These are phyloP conservation scores for Schizosaccharomyces cryophilus DNA, from an alignment of 805 yeast species.

Conservation along the genomic window DNA sequence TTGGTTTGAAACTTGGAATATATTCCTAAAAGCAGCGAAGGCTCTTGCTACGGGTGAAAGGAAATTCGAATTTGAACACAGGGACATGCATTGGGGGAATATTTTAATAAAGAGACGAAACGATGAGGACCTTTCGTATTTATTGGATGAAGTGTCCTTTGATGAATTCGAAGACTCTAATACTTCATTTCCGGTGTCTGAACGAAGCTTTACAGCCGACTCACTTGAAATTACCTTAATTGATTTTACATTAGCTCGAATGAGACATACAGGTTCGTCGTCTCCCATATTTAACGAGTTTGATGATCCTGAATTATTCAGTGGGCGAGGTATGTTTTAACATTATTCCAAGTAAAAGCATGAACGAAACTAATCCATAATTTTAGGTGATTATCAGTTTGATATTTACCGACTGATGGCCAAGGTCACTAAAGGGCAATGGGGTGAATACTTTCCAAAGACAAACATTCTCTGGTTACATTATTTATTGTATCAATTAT, in stretches of 20 bases:
- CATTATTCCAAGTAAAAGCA: not conserved
- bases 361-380: not conserved
- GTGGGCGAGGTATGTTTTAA: constrained; percentile 18
- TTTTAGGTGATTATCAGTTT: constrained; percentile 29
- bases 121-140: constrained; percentile 5
- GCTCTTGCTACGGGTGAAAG: constrained; percentile 29
- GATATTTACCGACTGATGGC: constrained; percentile 36
- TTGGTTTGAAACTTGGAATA: constrained; percentile 17
- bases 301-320: constrained; percentile 37
- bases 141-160: constrained; percentile 6
- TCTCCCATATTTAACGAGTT: constrained; percentile 23
- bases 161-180: constrained; percentile 3
- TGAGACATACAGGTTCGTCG: constrained; percentile 11
- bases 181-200: not conserved
- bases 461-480: constrained; percentile 44
- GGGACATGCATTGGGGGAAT: constrained; percentile 48
- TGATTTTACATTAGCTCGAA: constrained; percentile 32
- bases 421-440: constrained; percentile 20
- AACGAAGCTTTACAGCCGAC: not conserved
- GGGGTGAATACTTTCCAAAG: constrained; percentile 23
- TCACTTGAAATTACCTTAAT: constrained; percentile 23
- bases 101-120: constrained; percentile 20
- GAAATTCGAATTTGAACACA: constrained; percentile 34
- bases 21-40: constrained; percentile 32
- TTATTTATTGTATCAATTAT: constrained; percentile 17